Conservation (phyloP, 2,329 filamentous ascomycete genomes). For the Fusarium liriodendri region DNA sequence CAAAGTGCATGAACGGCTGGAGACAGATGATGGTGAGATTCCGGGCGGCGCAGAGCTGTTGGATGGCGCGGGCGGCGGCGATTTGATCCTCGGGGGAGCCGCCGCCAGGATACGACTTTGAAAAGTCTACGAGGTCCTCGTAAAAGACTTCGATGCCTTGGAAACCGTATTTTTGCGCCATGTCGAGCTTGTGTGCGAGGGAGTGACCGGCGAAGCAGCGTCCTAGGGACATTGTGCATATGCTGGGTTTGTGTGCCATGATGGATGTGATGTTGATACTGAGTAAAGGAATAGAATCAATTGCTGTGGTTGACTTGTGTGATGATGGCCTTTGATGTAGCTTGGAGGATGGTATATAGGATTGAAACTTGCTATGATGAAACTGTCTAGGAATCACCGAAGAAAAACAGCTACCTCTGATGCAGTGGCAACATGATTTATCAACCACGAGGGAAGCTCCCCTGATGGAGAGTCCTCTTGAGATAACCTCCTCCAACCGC, state of each 20-base stretch:
- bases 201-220: slow-evolving; percentile 75
- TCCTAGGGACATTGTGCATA: slow-evolving; percentile 82
- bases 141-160: slow-evolving; percentile 81
- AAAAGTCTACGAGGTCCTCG: slow-evolving; percentile 77
- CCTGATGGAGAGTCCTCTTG: slow-evolving; percentile 7
- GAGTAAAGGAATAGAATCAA: not conserved
- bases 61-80: slow-evolving; percentile 67
- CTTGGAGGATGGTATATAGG: not conserved
- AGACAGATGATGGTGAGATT: slow-evolving; percentile 70
- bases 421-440: slow-evolving; percentile 25
- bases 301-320: not conserved
- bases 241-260: slow-evolving; percentile 71
- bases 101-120: slow-evolving; percentile 55
- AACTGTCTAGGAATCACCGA: not conserved
- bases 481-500: slow-evolving; percentile 6
- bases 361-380: slow-evolving; percentile 1
- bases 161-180: slow-evolving; percentile 73
- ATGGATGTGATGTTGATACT: not conserved
- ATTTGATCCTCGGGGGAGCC: slow-evolving; percentile 58
- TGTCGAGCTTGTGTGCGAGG: slow-evolving; percentile 74
- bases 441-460: slow-evolving; percentile 15
- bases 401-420: slow-evolving; percentile 7
- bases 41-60: slow-evolving; percentile 66
- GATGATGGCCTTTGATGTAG: not conserved
- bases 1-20: slow-evolving; percentile 83